Evolutionary conservation across 2,329 filamentous ascomycete genomes (phyloP).

Genomic region (Ascomycota sp.): DNA sequence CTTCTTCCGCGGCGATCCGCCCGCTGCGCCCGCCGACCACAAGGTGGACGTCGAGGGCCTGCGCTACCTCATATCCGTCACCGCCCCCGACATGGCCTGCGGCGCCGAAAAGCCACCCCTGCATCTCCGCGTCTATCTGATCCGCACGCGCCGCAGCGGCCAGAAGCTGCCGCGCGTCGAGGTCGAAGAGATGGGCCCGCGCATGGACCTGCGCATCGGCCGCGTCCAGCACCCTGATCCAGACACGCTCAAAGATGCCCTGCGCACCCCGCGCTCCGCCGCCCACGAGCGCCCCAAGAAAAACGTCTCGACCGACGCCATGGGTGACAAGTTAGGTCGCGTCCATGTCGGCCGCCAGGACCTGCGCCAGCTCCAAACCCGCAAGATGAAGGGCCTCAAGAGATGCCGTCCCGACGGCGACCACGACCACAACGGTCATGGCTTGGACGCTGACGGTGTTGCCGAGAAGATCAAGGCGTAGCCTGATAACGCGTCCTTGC

Average conservation of each 20-base stretch:
- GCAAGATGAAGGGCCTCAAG: conserved; percentile 99
- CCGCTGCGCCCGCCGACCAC: too few species aligned
- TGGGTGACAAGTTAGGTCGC: conserved; percentile 90
- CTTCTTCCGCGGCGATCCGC: conserved; percentile 61
- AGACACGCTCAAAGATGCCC: conserved; percentile 64
- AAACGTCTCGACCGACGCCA: conserved; percentile 75
- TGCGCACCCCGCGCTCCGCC: conserved; percentile 66
- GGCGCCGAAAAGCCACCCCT: conserved; percentile 30
- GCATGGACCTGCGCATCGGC: conserved; percentile 77
- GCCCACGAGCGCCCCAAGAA: conserved; percentile 69
- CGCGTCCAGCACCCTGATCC: conserved; percentile 58
- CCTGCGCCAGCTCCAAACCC: conserved; percentile 64
- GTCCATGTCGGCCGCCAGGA: conserved; percentile 85
- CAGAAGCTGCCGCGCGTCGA: conserved; percentile 77
- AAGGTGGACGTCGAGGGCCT: conserved; percentile 88
- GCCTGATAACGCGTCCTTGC: too few species aligned
- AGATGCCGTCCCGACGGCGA: conserved; percentile 41
- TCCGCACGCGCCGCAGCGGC: conserved; percentile 66
- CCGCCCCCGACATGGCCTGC: conserved; percentile 32
- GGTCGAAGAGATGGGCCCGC: conserved; percentile 82
- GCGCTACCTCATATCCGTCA: conserved; percentile 71
- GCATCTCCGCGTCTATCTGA: conserved; percentile 60
- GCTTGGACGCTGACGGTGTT: conserved; percentile 4
- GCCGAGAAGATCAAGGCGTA: too few species aligned
- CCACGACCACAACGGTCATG: conserved; percentile 16